A percentile compares a stretch with the other conserved stretches of the same genome.
Conservation (phyloP, 108 stramenopile species). For the Conticribra guillardii region DNA sequence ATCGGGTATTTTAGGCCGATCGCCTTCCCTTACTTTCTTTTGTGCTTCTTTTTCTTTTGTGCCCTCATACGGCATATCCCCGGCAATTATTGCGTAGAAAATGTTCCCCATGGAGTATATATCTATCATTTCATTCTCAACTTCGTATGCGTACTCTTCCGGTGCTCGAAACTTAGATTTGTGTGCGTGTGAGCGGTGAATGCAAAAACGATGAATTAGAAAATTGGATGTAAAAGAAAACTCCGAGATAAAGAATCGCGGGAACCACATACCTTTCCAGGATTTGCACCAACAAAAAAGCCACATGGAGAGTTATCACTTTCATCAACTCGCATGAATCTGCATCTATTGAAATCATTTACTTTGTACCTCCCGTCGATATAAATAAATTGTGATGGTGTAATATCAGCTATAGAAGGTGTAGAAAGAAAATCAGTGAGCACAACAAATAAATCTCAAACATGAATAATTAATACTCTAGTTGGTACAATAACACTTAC, state of each 20-base stretch:
- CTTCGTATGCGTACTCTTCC: conserved; percentile 70
- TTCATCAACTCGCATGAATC: conserved; percentile 55
- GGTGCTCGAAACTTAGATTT: conserved; percentile 67
- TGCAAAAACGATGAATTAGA: neutral
- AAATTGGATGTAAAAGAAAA: neutral
- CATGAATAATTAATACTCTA: neutral
- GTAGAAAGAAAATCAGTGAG: neutral
- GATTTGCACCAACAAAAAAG: conserved; percentile 60
- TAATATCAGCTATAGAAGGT: conserved; percentile 48
- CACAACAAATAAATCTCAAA: neutral
- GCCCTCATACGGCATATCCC: conserved; percentile 53
- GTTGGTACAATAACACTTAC: conserved; percentile 14
- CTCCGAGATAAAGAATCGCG: conserved; percentile 3
- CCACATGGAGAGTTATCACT: conserved; percentile 54
- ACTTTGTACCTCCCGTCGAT: conserved; percentile 68
- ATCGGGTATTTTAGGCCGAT: conserved; percentile 58
- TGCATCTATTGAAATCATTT: conserved; percentile 79
- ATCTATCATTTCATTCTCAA: conserved; percentile 72
- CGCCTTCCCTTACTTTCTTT: conserved; percentile 40
- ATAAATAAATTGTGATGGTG: conserved; percentile 66
- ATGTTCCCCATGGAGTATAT: conserved; percentile 79
- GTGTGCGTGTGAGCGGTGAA: too few species aligned
- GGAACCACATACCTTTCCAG: conserved; percentile 43
- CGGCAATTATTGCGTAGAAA: conserved; percentile 63
- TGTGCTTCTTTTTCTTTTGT: conserved; percentile 33